Evolutionary conservation across 768 basidiomycete genomes (phyloP), one percentile per base, ranked within the genome.

Genomic region (Hericium coralloides): DNA sequence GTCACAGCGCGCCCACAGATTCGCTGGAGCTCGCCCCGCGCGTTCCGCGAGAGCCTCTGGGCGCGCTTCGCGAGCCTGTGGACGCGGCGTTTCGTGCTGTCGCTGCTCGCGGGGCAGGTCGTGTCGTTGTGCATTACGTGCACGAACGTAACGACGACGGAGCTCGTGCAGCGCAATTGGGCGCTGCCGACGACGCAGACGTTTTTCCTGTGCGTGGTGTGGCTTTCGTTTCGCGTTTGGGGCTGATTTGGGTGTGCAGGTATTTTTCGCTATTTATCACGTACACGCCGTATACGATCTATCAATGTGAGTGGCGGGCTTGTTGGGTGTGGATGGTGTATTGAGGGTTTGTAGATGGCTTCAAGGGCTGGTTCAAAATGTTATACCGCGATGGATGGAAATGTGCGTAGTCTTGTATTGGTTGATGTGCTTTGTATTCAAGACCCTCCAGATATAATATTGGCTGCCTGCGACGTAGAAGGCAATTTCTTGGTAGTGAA

Each of bases 221-320:
- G 52, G 15, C 39, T 31, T 36, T 12, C 17, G 31, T 15, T 4
- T 10, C 23, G 49, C 51, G 26, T 43, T 48, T 38, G n/a, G 45
- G 4, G 18, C 37, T 38, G n/a, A 15, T 52, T 10, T 31, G 18
- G 22, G 10, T 52, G 14, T 26, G 20, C 60, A 92, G 91, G 62
- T 93, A 94, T 71, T 85, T 91, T 65, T 78, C 88, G 4, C 66
- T 94, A 22, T 89, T 87, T 68, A 49, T 77, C 25, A 70, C 83
- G 55, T 94, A 92, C 67, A 92, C 92, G 22, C 92, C 92, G 0
- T 93, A 91, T 73, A 94, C 92, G 38, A 89, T 94, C 37, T 92
- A 91, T 67, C 76, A 83, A 73, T 94, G 89, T 92, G 62, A 55
- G 87, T 67, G 3, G 31, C 31, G 31, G 10, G 5, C 31, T 31